Base-by-base conservation (phyloP, 352 stramenopile species). In the Globisporangium carolinianum region DNA sequence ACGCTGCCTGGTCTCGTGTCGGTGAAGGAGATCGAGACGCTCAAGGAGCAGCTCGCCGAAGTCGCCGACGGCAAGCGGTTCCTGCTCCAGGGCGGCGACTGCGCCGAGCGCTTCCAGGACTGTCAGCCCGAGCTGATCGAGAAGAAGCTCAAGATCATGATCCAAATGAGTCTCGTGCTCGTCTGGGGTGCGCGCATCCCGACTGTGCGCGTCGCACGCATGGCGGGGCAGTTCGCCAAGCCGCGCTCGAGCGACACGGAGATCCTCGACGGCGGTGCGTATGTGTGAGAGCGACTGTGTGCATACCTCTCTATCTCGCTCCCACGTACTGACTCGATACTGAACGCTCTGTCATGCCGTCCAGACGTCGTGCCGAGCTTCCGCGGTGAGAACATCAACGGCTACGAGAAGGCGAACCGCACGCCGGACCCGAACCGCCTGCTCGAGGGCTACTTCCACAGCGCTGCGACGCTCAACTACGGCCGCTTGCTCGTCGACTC, bases 141-240 rank as follows among this genome's bases (percentile, higher is more conserved):
- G 71, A 94, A 96, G 73, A 96, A 95, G 71, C 73, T 95, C 65
- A 91, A 91, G 53, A 97, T 99, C 63, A 93, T 99, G 72, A 88
- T 96, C 65, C 84, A 99, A 79, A 99, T 99, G 97, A 91, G 94
- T 62, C 83, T 99, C 35, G 91, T 99, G 45, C 80, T 99, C 48
- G 98, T 97, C 14, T 99, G 97, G 85, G 97, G 97, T 32, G 92
- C 91, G 41, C 82, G 91, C n/a, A 98, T 99, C 77, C 95, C 97
- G 4, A 96, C 98, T 6, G 95, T 98, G 35, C 98, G 85, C 42
- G 87, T 99, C 53, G 97, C 95, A 6, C 89, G 97, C 51, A 98
- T 99, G 91, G 97, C 97, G 2, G 97, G 97, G 14, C 97, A 99
- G 77, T 99, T 99, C 64, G 95, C 97, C 58, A 99, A 99, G 81